Evolutionary conservation across 331 rosid genomes (phyloP), one percentile per base, ranked within the genome.

Genomic region (Pyracantha coccinea): DNA sequence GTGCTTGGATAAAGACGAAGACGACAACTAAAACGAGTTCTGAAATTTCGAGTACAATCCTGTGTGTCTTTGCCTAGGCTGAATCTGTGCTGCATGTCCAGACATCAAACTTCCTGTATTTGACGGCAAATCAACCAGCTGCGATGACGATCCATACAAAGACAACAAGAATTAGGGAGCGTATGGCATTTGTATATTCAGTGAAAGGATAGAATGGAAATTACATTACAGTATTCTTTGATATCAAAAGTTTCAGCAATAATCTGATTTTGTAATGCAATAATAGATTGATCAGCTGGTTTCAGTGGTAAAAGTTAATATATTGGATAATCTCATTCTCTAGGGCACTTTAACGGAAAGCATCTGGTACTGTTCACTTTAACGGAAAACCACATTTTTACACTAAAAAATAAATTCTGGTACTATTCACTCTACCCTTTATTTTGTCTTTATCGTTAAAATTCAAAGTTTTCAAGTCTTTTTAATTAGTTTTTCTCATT

Each of bases 1-100:
- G 68, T 88, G 88, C 74, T 80, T 94, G 77, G 97, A 92, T 73
- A 92, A 88, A 80, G 92, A 88, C 25, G 92, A 83, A 50, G 71
- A 75, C 25, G 82, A 62, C 65, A 74, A 62, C 27, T 93, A 78
- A 87, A 20, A 29, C 33, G 28, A 2, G 23, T 15, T 27, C 19
- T 1, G 57, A 38, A 24, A 28, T 38, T 58, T 11, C 23, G 10
- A 57, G 1, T 35, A 38, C 25, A 32, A 24, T 57, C 64, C 32
- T 60, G 75, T 66, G 28, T 62, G 21, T 77, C 67, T 17, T 38
- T 1, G 21, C 71, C 77, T 33, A 57, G 41, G 74, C 83, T 21
- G 72, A 81, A 72, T 8, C 32, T 32, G 12, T 35, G 29, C 32
- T 24, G 74, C 70, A 17, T 66, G 59, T 17, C 3, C 16, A 57